A percentile compares a stretch with the other conserved stretches of the same genome.
These are phyloP conservation scores for Cryphonectria japonica DNA, from an alignment of 2,329 filamentous ascomycete genomes.

Conservation along the genomic window DNA sequence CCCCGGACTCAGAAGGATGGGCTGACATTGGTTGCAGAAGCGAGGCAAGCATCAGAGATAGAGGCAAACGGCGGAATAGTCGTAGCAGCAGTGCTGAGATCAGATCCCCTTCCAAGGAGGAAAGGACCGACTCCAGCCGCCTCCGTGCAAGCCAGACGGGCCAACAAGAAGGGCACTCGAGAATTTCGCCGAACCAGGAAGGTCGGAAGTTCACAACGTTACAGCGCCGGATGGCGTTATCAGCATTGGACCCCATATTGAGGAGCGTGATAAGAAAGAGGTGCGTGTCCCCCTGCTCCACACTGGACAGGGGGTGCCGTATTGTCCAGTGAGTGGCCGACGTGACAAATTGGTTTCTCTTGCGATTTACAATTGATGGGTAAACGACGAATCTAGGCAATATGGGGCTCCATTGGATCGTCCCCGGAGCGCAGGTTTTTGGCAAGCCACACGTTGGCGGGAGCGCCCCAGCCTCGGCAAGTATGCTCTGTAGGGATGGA, in stretches of 20 bases:
- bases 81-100: neutral
- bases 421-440: neutral
- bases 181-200: constrained; percentile 12
- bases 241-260: constrained; percentile 1
- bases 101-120: neutral
- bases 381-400: neutral
- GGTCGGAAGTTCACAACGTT: constrained; percentile 20
- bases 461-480: neutral
- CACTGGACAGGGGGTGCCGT: neutral
- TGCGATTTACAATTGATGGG: neutral
- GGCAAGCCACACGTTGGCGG: neutral
- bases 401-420: neutral
- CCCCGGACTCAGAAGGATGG: neutral
- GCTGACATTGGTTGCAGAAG: neutral
- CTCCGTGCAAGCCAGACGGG: neutral
- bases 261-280: constrained; percentile 4
- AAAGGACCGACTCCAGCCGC: constrained; percentile 10
- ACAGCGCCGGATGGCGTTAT: constrained; percentile 20
- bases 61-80: neutral
- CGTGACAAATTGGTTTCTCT: neutral
- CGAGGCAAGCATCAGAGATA: neutral
- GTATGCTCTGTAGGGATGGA: neutral
- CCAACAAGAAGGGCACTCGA: neutral
- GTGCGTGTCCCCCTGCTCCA: neutral
- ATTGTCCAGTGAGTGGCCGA: neutral